Evolutionary conservation across 1,284 basidiomycete species (phyloP), one percentile per base, ranked within the genome.

Genomic region (Ganoderma meredithae): DNA sequence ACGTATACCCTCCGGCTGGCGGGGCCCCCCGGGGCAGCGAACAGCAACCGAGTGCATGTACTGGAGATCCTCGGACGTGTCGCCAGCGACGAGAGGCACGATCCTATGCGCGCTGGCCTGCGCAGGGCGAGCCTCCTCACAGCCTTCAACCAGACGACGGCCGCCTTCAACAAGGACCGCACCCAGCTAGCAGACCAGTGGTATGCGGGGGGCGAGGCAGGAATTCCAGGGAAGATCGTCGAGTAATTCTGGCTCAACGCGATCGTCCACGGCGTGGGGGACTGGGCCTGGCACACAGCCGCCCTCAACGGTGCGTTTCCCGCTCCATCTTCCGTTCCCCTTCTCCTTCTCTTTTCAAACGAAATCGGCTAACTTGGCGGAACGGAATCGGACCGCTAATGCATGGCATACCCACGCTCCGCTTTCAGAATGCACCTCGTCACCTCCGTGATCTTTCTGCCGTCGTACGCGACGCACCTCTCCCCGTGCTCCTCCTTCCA

Each of bases 401-500:
- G n/a, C n/a, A 12, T 19, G 36, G 25, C 15, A 53, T 13, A 27
- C 27, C 12, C 49, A 13, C n/a, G 13, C 13, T 31, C 25, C 9
- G 13, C 22, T 53, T 15, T 25, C 61, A 83, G 82, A 13, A 81
- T 84, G 79, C 85, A 86, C 69, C 72, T 83, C 12, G 80, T 85
- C 40, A 86, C 84, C 0, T 86, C 84, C 2, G 75, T 79, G 1
- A 49, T 49, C 47, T 71, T 86, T 43, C 83, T 85, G 76, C 66
- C 82, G 27, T 76, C 81, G 5, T 79, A 81, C 61, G 63, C 79
- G 43, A 65, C 72, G 1, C 75, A 69, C 44, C 69, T 74, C 67
- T 68, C 72, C 74, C 66, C 72, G 78, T 77, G 47, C 72, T 33
- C 74, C 74, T 25, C 63, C 65, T 5, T 68, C 81, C 33, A 9